These are phyloP conservation scores for Monosporascus sp. DNA, from an alignment of 2,329 filamentous ascomycete genomes.

Conservation along the genomic window DNA sequence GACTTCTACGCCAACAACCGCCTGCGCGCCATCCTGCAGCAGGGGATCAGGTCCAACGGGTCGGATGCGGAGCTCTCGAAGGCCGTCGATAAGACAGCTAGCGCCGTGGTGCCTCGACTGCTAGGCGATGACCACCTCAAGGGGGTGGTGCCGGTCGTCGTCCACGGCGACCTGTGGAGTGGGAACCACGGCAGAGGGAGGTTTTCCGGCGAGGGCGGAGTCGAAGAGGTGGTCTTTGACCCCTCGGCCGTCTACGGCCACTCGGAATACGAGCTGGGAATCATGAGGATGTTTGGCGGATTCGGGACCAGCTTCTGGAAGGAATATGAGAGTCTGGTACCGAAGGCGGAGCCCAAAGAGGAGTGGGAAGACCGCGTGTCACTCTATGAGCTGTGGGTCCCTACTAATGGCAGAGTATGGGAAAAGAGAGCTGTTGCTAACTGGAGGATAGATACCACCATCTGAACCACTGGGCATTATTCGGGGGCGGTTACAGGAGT, in stretches of 20 bases:
- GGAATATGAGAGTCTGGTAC: slow-evolving; percentile 71
- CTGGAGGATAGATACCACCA: slow-evolving; percentile 70
- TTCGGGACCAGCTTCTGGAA: slow-evolving; percentile 67
- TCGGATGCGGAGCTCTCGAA: slow-evolving; percentile 54
- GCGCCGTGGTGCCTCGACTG: slow-evolving; percentile 67
- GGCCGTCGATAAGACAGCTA: slow-evolving; percentile 60
- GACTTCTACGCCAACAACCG: slow-evolving; percentile 80
- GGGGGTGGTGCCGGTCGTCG: slow-evolving; percentile 67
- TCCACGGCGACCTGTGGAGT: slow-evolving; percentile 93
- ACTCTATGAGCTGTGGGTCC: slow-evolving; percentile 74
- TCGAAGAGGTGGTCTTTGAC: slow-evolving; percentile 78
- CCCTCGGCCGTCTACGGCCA: slow-evolving; percentile 79
- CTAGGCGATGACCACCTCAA: slow-evolving; percentile 62
- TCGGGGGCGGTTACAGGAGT: slow-evolving; percentile 71
- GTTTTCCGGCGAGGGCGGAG: slow-evolving; percentile 45
- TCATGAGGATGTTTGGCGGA: slow-evolving; percentile 95
- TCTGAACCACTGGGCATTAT: slow-evolving; percentile 81
- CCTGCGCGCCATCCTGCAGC: slow-evolving; percentile 58
- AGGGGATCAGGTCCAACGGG: slow-evolving; percentile 57
- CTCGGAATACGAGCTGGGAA: slow-evolving; percentile 84
- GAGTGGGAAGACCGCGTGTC: slow-evolving; percentile 82
- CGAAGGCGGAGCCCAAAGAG: slow-evolving; percentile 70
- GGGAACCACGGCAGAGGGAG: slow-evolving; percentile 70
- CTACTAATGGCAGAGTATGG: neutral
- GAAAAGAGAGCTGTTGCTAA: neutral